These are phyloP conservation scores for Arxiozyma heterogenica DNA, from an alignment of 1,139 yeast genomes.

Conservation along the genomic window DNA sequence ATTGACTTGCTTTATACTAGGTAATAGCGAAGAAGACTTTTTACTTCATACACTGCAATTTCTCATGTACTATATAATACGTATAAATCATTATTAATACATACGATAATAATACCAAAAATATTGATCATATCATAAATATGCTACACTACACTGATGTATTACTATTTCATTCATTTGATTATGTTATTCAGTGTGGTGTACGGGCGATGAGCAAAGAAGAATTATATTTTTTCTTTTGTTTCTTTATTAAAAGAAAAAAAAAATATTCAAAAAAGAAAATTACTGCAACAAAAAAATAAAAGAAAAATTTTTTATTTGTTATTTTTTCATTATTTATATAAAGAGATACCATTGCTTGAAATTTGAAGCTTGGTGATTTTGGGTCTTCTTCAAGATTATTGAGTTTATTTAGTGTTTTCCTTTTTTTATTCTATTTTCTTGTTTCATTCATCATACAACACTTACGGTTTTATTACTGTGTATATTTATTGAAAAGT, in stretches of 20 bases:
- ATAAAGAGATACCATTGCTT: neutral
- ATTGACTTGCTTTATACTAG: too few species aligned
- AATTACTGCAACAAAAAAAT: neutral
- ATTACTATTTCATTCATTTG: neutral
- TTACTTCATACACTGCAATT: too few species aligned
- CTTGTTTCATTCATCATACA: neutral
- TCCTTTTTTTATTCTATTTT: neutral
- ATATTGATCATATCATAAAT: too few species aligned
- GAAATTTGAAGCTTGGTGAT: neutral
- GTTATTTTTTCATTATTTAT: neutral
- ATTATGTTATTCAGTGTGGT: neutral
- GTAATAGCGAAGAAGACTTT: too few species aligned
- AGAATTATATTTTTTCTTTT: too few species aligned
- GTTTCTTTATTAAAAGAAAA: too few species aligned
- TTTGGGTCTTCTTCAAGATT: neutral
- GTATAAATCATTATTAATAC: neutral
- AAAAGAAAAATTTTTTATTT: conserved; percentile 3
- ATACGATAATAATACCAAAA: too few species aligned
- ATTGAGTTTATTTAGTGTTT: neutral
- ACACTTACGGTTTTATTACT: neutral
- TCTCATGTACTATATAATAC: too few species aligned
- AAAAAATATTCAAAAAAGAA: too few species aligned
- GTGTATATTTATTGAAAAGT: neutral
- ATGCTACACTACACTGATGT: neutral
- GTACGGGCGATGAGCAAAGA: neutral